Evolutionary conservation across 345 rosid species (phyloP).

Genomic region (Alliaria petiolata): DNA sequence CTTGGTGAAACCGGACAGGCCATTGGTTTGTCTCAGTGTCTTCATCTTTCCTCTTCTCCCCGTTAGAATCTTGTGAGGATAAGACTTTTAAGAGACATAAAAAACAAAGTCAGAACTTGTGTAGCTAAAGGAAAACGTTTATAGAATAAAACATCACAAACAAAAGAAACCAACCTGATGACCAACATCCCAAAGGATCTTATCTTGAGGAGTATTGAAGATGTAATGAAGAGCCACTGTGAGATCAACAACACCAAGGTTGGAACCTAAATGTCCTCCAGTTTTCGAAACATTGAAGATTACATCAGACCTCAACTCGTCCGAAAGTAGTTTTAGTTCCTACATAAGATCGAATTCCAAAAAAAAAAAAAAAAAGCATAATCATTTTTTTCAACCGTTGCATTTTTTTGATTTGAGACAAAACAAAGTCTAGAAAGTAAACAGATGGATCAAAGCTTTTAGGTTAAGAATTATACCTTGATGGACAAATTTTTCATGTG

Average conservation of each 20-base stretch:
- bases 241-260: slow-evolving; percentile 97
- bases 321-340: slow-evolving; percentile 83
- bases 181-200: slow-evolving; percentile 95
- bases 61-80: slow-evolving; percentile 93
- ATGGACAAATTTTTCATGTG: slow-evolving; percentile 88
- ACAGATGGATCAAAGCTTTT: neutral
- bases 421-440: neutral
- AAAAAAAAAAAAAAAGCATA: slow-evolving; percentile 51
- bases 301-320: slow-evolving; percentile 87
- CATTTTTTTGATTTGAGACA: neutral
- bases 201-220: slow-evolving; percentile 83
- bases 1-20: slow-evolving; percentile 88
- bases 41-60: slow-evolving; percentile 96
- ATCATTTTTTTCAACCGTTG: slow-evolving; percentile 52
- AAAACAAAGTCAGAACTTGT: neutral
- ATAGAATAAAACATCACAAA: neutral
- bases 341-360: slow-evolving; percentile 48
- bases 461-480: slow-evolving; percentile 40
- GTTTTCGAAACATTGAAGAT: slow-evolving; percentile 87
- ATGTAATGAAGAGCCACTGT: slow-evolving; percentile 97
- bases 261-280: slow-evolving; percentile 94
- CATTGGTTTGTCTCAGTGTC: slow-evolving; percentile 83
- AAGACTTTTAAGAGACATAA: slow-evolving; percentile 40
- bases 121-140: neutral
- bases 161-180: slow-evolving; percentile 79